These are phyloP conservation scores for Chenopodium formosanum DNA, from an alignment of 148 eudicot genomes.

Conservation along the genomic window DNA sequence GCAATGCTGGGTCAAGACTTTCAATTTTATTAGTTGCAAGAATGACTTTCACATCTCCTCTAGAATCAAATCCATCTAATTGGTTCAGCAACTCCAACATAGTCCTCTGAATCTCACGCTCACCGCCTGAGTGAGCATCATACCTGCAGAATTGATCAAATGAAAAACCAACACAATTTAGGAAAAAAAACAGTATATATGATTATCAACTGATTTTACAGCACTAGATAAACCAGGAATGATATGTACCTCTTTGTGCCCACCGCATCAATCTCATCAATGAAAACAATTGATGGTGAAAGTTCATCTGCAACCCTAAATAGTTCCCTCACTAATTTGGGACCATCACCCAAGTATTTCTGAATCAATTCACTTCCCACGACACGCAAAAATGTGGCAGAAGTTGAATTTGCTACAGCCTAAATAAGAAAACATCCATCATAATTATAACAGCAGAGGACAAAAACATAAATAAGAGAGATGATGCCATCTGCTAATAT, in stretches of 20 bases:
- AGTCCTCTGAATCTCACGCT: background rate
- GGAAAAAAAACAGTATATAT: too few relatives aligned
- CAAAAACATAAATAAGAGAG: background rate
- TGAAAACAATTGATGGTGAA: conserved; percentile 62
- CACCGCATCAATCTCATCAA: conserved; percentile 76
- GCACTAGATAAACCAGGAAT: background rate
- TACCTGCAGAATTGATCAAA: background rate
- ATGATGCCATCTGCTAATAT: background rate
- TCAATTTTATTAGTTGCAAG: conserved; percentile 88
- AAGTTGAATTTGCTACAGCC: conserved; percentile 47
- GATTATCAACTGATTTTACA: background rate
- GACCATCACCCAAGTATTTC: conserved; percentile 42
- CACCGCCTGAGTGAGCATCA: background rate
- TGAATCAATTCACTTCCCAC: conserved; percentile 46
- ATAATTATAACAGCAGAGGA: background rate
- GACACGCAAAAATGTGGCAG: conserved; percentile 43
- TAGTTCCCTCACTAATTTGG: conserved; percentile 33
- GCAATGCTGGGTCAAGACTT: conserved; percentile 85
- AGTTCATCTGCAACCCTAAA: conserved; percentile 37
- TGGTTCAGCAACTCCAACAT: conserved; percentile 57
- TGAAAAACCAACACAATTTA: too few relatives aligned
- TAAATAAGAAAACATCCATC: background rate
- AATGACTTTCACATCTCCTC: conserved; percentile 83
- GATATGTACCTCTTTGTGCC: conserved; percentile 69
- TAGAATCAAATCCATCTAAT: conserved; percentile 86